Conservation (phyloP, 108 stramenopile species). For the Bacterosira constricta region DNA sequence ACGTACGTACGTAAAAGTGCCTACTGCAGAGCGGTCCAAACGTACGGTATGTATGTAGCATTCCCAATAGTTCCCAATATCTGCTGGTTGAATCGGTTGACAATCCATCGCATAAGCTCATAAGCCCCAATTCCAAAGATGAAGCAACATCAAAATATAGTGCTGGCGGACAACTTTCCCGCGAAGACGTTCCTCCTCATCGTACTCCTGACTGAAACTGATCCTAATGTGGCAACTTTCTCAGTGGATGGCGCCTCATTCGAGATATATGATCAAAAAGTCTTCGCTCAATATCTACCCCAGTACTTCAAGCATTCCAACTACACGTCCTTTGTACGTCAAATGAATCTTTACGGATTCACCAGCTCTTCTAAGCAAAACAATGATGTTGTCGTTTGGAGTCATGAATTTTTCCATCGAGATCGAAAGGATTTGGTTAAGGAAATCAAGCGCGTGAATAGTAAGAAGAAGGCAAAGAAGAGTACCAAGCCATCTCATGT, state of each 20-base stretch:
- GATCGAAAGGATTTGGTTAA: slow-evolving; percentile 2
- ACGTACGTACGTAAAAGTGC: too few species aligned
- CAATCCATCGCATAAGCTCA: too few species aligned
- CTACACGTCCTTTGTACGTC: not conserved
- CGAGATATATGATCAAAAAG: slow-evolving; percentile 8
- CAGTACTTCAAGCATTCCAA: slow-evolving; percentile 15
- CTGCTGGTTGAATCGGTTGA: too few species aligned
- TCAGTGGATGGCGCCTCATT: slow-evolving; percentile 16
- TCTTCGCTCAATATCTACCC: not conserved
- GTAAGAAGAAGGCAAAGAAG: slow-evolving; percentile 4
- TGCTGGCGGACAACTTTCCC: too few species aligned
- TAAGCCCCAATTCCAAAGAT: too few species aligned
- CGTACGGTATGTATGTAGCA: too few species aligned
- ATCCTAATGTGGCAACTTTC: slow-evolving; percentile 9
- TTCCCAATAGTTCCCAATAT: too few species aligned
- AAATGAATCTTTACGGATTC: slow-evolving; percentile 10
- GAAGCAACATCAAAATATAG: too few species aligned
- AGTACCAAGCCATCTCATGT: not conserved
- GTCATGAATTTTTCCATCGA: slow-evolving; percentile 3
- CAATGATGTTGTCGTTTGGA: slow-evolving; percentile 8
- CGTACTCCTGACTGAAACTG: not conserved
- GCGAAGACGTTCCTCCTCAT: slow-evolving; percentile 11
- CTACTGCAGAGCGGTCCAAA: too few species aligned
- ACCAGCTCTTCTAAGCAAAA: slow-evolving; percentile 1
- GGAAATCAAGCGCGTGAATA: not conserved